Evolutionary conservation across 257 asterid genomes (phyloP).

Genomic region (Przewalskia tangutica): DNA sequence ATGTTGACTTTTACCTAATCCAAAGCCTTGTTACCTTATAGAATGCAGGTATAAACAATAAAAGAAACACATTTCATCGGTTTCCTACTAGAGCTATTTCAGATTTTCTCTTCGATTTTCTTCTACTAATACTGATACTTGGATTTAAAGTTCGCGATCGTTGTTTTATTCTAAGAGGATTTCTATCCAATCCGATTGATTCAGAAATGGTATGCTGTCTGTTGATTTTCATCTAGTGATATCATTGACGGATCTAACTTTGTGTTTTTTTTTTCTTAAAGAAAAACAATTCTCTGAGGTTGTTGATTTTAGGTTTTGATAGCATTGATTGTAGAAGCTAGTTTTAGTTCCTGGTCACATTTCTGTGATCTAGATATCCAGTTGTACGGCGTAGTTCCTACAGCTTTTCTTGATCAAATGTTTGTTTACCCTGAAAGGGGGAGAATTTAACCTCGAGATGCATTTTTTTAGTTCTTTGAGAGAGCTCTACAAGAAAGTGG

Average conservation of each 20-base stretch:
- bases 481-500: constrained; percentile 63
- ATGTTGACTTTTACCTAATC: background rate
- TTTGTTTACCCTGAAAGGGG: constrained; percentile 3
- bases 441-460: constrained; percentile 13
- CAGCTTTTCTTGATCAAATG: background rate
- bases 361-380: background rate
- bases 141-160: background rate
- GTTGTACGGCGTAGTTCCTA: background rate
- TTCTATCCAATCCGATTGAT: background rate
- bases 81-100: background rate
- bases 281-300: background rate
- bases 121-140: background rate
- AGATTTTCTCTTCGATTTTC: background rate
- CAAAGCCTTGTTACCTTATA: background rate
- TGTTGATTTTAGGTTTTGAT: background rate
- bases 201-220: background rate
- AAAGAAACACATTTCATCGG: background rate
- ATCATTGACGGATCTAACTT: background rate
- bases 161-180: background rate
- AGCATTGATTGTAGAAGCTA: background rate
- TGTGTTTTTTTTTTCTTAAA: background rate
- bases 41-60: background rate
- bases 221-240: background rate
- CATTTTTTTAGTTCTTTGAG: constrained; percentile 55
- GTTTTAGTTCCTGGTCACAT: background rate